Percentiles rank a stretch among this genome's conserved stretches.
Evolutionary conservation across 495 filamentous ascomycete genomes (phyloP).

Genomic region (Penicillium lividum): DNA sequence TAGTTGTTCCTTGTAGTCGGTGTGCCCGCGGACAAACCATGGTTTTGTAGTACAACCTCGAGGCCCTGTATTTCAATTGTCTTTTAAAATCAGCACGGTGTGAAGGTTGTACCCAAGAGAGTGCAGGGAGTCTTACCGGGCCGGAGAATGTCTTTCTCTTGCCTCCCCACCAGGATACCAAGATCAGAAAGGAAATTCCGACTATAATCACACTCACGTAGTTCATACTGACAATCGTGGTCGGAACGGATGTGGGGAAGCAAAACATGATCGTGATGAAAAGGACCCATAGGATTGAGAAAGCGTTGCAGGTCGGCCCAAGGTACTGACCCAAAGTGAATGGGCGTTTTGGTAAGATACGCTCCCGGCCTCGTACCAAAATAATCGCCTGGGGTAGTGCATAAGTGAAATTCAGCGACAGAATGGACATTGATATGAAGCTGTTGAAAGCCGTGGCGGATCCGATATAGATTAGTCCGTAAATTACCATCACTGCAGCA

Average conservation of each 20-base stretch:
- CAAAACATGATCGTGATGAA: background rate
- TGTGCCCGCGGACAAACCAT: no score
- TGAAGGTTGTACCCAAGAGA: no score
- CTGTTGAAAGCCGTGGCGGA: slow-evolving; percentile 30
- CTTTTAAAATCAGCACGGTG: no score
- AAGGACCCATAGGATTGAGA: background rate
- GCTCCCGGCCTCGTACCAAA: slow-evolving; percentile 13
- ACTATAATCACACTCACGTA: background rate
- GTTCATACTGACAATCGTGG: background rate
- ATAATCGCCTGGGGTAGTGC: slow-evolving; percentile 21
- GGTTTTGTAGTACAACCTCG: no score
- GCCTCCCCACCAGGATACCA: background rate
- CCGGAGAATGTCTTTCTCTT: background rate
- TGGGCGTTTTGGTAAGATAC: background rate
- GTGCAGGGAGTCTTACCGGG: no score
- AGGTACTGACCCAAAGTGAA: background rate
- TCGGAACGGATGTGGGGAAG: background rate
- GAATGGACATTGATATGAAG: slow-evolving; percentile 24
- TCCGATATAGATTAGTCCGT: slow-evolving; percentile 28
- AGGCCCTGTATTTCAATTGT: no score
- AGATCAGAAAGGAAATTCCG: background rate
- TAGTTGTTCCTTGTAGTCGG: no score
- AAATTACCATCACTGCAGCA: slow-evolving; percentile 14
- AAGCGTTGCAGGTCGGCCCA: no score
- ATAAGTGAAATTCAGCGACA: slow-evolving; percentile 23